Base-by-base conservation (phyloP, 78 protist species). In the Cavenderia fasciculata region DNA sequence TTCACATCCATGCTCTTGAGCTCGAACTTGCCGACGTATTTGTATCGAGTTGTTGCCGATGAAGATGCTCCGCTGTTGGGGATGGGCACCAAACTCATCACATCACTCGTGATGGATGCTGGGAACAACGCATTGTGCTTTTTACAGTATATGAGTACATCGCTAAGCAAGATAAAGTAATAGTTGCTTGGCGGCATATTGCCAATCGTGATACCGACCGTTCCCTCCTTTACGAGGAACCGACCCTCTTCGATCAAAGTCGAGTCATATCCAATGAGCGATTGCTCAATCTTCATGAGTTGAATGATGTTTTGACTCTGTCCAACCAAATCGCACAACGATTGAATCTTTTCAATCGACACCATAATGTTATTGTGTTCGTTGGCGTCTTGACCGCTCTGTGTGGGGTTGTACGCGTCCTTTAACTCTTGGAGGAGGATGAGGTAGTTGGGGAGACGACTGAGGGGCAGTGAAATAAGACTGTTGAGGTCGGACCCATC, bases 301-400 rank as follows among this genome's bases (percentile, higher is more conserved):
- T 78, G 87, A 65, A 78, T 78, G 7, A 78, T 12, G 27, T 78
- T 78, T 36, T 78, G 87, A 62, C 74, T 62, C 40, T 78, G 87
- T 65, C 70, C 72, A 10, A 78, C 87, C n/a, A 69, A 40, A 21
- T 78, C 62, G 23, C 65, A 25, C 16, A 78, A 29, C 4, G 74
- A 19, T 29, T 78, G 74, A 43, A 78, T 68, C 52, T 78, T 78
- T 14, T 78, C 87, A 7, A 44, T n/a, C 5, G 87, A 74, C 33
- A 63, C 87, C 4, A n/a, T 1, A 0, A 65, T 72, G n/a, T 44
- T 49, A 23, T 78, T 65, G 10, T 40, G 25, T 54, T 78, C 87
- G 27, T 71, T 65, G 49, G 33, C 76, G 51, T 78, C 75, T 0
- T 61, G 11, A 49, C 38, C 36, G 43, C 12, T 36, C 3, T 38